Conservation (phyloP, 2,329 filamentous ascomycete species). For the Remersonia thermophila region DNA sequence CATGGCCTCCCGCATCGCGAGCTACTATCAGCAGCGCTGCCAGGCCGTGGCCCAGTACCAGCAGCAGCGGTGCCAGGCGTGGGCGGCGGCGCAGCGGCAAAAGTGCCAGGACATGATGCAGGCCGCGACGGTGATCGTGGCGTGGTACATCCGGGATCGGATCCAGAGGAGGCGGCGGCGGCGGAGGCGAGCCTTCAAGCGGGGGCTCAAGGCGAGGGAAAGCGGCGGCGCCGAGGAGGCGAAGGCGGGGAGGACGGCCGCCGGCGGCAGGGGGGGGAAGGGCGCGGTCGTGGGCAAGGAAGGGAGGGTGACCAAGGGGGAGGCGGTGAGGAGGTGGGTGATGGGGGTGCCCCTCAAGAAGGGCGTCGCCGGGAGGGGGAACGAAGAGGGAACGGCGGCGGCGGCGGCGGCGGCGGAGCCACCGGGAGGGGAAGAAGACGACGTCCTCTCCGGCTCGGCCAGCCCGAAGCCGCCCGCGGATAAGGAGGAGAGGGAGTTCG, state of each 20-base stretch:
- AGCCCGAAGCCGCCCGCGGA: constrained; percentile 18
- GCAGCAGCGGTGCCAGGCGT: constrained; percentile 35
- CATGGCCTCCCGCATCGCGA: constrained; percentile 35
- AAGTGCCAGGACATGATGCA: constrained; percentile 37
- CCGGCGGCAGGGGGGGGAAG: constrained; percentile 6
- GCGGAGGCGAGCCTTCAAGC: constrained; percentile 30
- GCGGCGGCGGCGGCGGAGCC: too few relatives aligned
- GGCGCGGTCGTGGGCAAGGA: too few relatives aligned
- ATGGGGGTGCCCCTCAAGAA: constrained; percentile 17
- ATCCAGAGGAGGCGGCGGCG: constrained; percentile 30
- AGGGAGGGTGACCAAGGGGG: constrained; percentile 24
- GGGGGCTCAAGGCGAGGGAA: too few relatives aligned
- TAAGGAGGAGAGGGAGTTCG: constrained; percentile 28
- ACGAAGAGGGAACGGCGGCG: neutral
- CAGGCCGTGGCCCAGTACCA: constrained; percentile 35
- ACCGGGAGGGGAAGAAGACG: neutral
- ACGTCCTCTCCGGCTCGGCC: neutral
- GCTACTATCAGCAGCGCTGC: constrained; percentile 37
- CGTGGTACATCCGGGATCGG: constrained; percentile 37
- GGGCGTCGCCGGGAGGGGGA: neutral
- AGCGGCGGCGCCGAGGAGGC: constrained; percentile 17
- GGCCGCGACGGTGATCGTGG: constrained; percentile 36
- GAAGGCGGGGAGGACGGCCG: neutral
- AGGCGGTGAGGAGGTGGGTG: constrained; percentile 32
- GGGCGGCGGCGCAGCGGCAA: constrained; percentile 34